Percentiles rank a stretch among this genome's conserved stretches.
Conservation (phyloP, 305 asterid genomes). For the Fraxinus greggii region DNA sequence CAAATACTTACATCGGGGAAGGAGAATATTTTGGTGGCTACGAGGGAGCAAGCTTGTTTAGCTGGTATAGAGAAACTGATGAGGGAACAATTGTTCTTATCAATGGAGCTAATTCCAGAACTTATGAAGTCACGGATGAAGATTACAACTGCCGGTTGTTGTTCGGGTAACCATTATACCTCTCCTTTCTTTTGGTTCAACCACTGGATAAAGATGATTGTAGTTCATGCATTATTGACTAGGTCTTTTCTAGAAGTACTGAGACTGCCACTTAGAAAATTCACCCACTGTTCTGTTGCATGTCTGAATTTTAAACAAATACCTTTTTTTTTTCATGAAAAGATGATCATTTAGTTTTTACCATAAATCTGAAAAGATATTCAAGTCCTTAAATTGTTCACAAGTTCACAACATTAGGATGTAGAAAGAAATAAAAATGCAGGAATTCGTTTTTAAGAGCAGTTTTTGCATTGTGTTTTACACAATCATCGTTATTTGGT, state of each 20-base stretch:
- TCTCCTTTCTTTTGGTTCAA: slow-evolving; percentile 19
- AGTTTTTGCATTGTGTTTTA: not conserved
- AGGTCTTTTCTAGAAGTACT: not conserved
- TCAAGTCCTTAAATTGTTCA: not conserved
- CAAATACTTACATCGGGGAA: slow-evolving; percentile 69
- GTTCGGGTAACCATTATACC: slow-evolving; percentile 67
- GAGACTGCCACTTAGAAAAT: not conserved
- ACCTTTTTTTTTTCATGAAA: not conserved
- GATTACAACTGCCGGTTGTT: slow-evolving; percentile 76
- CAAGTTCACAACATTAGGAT: not conserved
- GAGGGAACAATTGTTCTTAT: slow-evolving; percentile 62
- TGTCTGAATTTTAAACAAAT: not conserved
- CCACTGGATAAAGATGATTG: slow-evolving; percentile 4
- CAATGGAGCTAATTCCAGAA: slow-evolving; percentile 69
- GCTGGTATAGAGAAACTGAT: slow-evolving; percentile 86
- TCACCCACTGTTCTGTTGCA: not conserved
- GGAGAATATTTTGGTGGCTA: slow-evolving; percentile 93
- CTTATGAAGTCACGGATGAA: slow-evolving; percentile 84
- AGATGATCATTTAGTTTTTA: not conserved
- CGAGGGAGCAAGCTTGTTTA: slow-evolving; percentile 86
- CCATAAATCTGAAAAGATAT: not conserved
- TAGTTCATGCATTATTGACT: not conserved
- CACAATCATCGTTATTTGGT: not conserved
- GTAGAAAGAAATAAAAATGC: not conserved
- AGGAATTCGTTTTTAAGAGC: not conserved